Conservation (phyloP, 2,329 filamentous ascomycete species). For the Ceratocystiopsis minuta region DNA sequence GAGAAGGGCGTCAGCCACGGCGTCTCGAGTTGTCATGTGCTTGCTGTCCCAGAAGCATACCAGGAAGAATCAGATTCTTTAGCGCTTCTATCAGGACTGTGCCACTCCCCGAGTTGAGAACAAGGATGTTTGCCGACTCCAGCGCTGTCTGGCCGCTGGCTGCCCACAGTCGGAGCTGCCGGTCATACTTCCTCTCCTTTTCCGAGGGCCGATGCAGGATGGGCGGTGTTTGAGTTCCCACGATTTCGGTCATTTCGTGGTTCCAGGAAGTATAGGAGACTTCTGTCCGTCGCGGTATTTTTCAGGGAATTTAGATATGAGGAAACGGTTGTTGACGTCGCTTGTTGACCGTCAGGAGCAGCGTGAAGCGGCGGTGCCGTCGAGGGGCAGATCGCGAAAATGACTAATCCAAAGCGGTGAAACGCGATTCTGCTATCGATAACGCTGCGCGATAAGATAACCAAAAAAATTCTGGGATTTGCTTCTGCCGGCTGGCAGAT, state of each 20-base stretch:
- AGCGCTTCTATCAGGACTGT: conserved; percentile 78
- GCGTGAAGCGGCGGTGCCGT: no score
- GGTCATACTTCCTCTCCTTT: conserved; percentile 70
- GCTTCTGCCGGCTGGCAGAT: conserved; percentile 1
- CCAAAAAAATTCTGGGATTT: conserved; percentile 4
- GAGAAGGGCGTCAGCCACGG: conserved; percentile 4
- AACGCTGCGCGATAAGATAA: conserved; percentile 7
- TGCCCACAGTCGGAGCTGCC: conserved; percentile 89
- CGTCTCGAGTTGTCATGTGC: no score
- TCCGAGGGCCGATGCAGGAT: conserved; percentile 35
- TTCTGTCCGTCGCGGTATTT: no score
- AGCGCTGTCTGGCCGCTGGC: conserved; percentile 78
- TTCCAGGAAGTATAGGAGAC: no score
- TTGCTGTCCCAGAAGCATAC: conserved; percentile 19
- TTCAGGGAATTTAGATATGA: neutral
- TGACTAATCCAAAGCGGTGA: no score
- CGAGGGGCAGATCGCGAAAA: no score
- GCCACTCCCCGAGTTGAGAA: conserved; percentile 75
- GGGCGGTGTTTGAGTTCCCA: conserved; percentile 26
- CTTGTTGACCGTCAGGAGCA: no score
- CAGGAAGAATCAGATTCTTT: conserved; percentile 92
- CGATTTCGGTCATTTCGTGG: conserved; percentile 24
- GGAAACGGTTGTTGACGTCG: neutral
- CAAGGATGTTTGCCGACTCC: conserved; percentile 77
- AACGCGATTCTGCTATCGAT: conserved; percentile 2